Evolutionary conservation across 2,329 filamentous ascomycete genomes (phyloP).

Genomic region (Dendrostoma leiphaemia): DNA sequence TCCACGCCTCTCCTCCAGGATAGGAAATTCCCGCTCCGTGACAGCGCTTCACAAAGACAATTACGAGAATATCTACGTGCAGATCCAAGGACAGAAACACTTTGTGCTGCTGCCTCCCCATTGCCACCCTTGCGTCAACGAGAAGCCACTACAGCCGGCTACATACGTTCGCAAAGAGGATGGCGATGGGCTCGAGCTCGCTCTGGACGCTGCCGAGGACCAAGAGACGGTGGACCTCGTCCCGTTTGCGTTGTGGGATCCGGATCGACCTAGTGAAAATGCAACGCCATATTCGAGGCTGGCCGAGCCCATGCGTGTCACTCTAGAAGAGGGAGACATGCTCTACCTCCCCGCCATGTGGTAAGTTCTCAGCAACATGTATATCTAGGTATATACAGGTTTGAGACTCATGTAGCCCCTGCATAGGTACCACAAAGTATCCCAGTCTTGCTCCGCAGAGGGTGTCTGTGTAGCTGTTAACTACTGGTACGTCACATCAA

Average conservation of each 20-base stretch:
- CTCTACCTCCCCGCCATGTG: constrained; percentile 79
- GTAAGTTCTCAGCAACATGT: constrained; percentile 39
- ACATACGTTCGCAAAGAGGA: constrained; percentile 51
- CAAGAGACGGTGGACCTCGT: constrained; percentile 35
- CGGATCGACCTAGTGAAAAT: constrained; percentile 51
- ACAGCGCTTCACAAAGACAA: constrained; percentile 80
- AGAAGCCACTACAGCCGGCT: constrained; percentile 54
- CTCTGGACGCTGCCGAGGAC: constrained; percentile 32
- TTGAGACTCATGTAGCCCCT: too few species aligned
- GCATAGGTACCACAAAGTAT: constrained; percentile 77
- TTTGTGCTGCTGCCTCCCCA: constrained; percentile 74
- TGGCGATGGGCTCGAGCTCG: constrained; percentile 26
- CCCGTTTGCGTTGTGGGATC: constrained; percentile 75
- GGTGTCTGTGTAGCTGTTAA: constrained; percentile 77
- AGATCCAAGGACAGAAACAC: constrained; percentile 69
- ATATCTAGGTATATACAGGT: neutral
- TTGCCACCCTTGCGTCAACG: constrained; percentile 67
- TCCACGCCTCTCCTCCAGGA: too few species aligned
- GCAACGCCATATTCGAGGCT: constrained; percentile 58
- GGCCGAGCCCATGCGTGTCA: constrained; percentile 63
- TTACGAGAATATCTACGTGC: constrained; percentile 83
- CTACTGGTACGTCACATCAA: constrained; percentile 61
- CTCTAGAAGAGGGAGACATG: constrained; percentile 72
- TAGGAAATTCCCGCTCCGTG: constrained; percentile 67
- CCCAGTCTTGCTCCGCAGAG: constrained; percentile 65